Conservation (phyloP, 129 eudicot genomes). For the Ambrosia trifida region DNA sequence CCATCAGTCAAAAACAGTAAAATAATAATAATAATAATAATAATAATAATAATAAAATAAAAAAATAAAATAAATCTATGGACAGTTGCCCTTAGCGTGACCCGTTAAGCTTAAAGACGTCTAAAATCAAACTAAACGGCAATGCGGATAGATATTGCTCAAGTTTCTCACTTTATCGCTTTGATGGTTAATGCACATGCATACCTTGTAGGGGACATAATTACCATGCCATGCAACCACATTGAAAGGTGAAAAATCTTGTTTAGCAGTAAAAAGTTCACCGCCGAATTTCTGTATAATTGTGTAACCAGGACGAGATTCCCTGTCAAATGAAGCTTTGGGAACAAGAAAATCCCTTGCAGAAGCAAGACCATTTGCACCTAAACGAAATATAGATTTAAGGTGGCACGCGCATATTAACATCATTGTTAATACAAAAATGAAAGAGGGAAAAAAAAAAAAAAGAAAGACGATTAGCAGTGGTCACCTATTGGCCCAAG, state of each 20-base stretch:
- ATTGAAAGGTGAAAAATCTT: constrained; percentile 96
- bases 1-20: no score
- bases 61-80: not conserved
- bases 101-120: not conserved
- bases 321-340: constrained; percentile 72
- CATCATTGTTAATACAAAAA: constrained; percentile 1
- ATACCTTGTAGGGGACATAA: constrained; percentile 93
- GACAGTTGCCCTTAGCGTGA: not conserved
- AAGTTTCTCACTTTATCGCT: constrained; percentile 5
- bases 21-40: no score
- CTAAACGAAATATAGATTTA: constrained; percentile 32
- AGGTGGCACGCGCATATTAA: not conserved
- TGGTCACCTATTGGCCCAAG: constrained; percentile 90
- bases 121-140: not conserved
- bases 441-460: not conserved
- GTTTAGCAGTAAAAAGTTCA: constrained; percentile 92
- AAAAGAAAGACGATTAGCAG: not conserved
- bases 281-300: constrained; percentile 94
- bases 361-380: constrained; percentile 97
- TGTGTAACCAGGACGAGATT: constrained; percentile 62
- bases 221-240: constrained; percentile 99
- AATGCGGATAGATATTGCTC: not conserved
- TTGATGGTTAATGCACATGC: constrained; percentile 2
- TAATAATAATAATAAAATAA: not conserved
- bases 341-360: constrained; percentile 92